phyloP scores from a whole-genome alignment of 2,329 filamentous ascomycete species.

The Arthrobotrys musiformis region DNA sequence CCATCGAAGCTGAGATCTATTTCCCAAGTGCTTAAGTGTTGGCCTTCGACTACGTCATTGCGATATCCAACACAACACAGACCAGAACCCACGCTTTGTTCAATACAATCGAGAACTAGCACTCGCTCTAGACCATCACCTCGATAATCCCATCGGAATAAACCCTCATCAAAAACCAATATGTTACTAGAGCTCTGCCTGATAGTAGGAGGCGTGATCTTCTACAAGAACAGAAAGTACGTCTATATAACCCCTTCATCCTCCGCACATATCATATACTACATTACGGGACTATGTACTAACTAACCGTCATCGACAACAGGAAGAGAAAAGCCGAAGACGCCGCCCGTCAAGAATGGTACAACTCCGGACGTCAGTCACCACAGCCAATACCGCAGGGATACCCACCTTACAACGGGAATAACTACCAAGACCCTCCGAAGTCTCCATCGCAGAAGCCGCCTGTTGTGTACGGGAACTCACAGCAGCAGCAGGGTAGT shows the following conservation, averaged over 20 bases:
- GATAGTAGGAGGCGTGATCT: slow-evolving; percentile 37
- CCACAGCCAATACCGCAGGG: slow-evolving; percentile 1
- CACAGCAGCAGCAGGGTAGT: slow-evolving; percentile 5
- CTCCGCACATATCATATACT: not conserved
- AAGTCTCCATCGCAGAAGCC: slow-evolving; percentile 25
- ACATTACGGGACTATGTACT: not conserved
- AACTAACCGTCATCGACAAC: not conserved
- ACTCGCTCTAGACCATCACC: not conserved
- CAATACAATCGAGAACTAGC: not conserved
- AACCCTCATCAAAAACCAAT: not conserved
- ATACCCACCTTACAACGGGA: slow-evolving; percentile 6
- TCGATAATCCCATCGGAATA: not conserved
- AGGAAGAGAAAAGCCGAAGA: slow-evolving; percentile 44
- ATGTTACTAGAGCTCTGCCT: slow-evolving; percentile 35
- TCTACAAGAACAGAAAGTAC: slow-evolving; percentile 48
- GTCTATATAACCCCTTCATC: not conserved
- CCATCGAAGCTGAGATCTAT: too few relatives aligned
- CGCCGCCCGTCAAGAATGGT: slow-evolving; percentile 38
- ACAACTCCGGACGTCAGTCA: slow-evolving; percentile 36
- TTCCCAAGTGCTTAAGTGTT: not conserved
- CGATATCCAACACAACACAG: slow-evolving; percentile 43
- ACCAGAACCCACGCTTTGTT: not conserved
- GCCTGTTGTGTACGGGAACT: slow-evolving; percentile 16
- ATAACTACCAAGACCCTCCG: not conserved
- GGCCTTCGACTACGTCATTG: slow-evolving; percentile 12